These are phyloP conservation scores for Achaetomium macrosporum DNA, from an alignment of 2,329 filamentous ascomycete species.

Conservation along the genomic window DNA sequence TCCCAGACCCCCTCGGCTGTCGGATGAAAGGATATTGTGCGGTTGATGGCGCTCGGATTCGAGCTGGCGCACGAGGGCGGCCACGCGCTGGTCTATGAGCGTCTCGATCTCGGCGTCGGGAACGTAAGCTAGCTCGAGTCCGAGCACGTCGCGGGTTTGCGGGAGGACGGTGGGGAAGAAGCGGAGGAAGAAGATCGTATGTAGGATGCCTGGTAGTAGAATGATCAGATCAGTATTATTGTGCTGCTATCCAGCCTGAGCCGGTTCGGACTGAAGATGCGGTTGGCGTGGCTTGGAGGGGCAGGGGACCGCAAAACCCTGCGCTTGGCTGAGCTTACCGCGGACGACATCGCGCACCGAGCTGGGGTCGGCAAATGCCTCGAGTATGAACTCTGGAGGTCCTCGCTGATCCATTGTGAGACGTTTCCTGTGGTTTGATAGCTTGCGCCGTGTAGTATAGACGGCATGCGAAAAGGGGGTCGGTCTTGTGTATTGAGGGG, in stretches of 20 bases:
- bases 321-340: slow-evolving; percentile 49
- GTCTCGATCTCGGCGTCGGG: slow-evolving; percentile 88
- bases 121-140: slow-evolving; percentile 83
- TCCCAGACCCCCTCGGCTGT: slow-evolving; percentile 43
- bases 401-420: slow-evolving; percentile 43
- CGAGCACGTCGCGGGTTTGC: slow-evolving; percentile 79
- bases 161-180: slow-evolving; percentile 87
- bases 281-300: slow-evolving; percentile 5
- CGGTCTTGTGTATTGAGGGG: background rate
- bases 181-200: slow-evolving; percentile 98
- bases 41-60: slow-evolving; percentile 46
- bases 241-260: background rate
- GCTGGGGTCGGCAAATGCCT: slow-evolving; percentile 85
- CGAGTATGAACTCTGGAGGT: slow-evolving; percentile 84
- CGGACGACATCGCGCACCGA: slow-evolving; percentile 90
- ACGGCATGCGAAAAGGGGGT: background rate
- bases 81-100: slow-evolving; percentile 82
- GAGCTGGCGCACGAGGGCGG: slow-evolving; percentile 73
- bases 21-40: slow-evolving; percentile 8
- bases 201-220: slow-evolving; percentile 64
- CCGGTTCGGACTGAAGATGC: slow-evolving; percentile 12
- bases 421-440: background rate
- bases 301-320: slow-evolving; percentile 8
- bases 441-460: background rate
- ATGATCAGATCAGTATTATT: slow-evolving; percentile 9